A percentile compares a stretch with the other conserved stretches of the same genome.
Conservation (phyloP, 768 basidiomycete genomes). For the Podaxis sp. region DNA sequence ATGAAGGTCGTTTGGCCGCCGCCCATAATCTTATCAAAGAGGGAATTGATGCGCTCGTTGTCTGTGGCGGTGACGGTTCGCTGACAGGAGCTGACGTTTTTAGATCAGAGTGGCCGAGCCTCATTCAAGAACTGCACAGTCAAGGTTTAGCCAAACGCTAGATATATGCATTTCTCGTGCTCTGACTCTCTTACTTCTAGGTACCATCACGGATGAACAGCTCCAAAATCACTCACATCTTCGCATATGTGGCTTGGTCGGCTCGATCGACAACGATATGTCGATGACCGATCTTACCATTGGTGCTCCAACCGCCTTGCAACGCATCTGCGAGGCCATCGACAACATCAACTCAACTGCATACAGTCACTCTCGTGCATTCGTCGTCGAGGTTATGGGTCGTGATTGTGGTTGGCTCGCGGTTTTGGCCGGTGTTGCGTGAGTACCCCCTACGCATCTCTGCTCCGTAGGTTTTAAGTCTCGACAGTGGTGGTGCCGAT, state of each 20-base stretch:
- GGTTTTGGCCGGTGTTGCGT: conserved; percentile 89
- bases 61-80: conserved; percentile 97
- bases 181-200: conserved; percentile 34
- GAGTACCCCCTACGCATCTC: conserved; percentile 23
- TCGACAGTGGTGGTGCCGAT: conserved; percentile 80
- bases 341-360: conserved; percentile 99
- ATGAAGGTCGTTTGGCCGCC: conserved; percentile 85
- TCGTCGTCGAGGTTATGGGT: conserved; percentile 99
- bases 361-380: conserved; percentile 92
- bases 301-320: conserved; percentile 92
- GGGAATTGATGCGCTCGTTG: conserved; percentile 95
- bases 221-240: conserved; percentile 75
- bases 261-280: conserved; percentile 99
- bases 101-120: conserved; percentile 90
- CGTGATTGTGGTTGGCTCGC: conserved; percentile 99
- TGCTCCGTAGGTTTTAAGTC: neutral
- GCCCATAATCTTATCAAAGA: conserved; percentile 92
- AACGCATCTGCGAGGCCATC: conserved; percentile 96
- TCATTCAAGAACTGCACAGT: conserved; percentile 65
- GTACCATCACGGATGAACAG: conserved; percentile 75
- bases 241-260: conserved; percentile 96
- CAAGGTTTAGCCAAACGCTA: conserved; percentile 44
- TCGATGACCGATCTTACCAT: conserved; percentile 96
- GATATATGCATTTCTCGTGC: neutral
- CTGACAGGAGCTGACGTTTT: conserved; percentile 96